These are phyloP conservation scores for Quercus berberidifolia DNA, from an alignment of 306 rosid genomes.

Conservation along the genomic window DNA sequence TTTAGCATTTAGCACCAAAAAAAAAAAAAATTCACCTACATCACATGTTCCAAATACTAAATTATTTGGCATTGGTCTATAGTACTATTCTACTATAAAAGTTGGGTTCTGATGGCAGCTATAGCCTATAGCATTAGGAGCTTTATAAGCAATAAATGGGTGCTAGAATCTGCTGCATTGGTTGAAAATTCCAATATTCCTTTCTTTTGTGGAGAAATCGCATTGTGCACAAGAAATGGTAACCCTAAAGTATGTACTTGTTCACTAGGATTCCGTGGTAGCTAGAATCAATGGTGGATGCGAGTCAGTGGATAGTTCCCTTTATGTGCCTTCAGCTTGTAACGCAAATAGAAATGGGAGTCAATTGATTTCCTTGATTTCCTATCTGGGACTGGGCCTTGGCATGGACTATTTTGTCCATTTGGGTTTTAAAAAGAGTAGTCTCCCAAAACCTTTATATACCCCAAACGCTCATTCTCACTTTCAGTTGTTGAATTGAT, in stretches of 20 bases:
- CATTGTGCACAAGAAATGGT: slow-evolving; percentile 48
- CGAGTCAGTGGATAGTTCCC: slow-evolving; percentile 50
- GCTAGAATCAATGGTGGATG: slow-evolving; percentile 32
- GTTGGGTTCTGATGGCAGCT: slow-evolving; percentile 56
- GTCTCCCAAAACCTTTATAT: slow-evolving; percentile 39
- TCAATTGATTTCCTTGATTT: slow-evolving; percentile 45
- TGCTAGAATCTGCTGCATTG: slow-evolving; percentile 58
- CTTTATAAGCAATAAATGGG: slow-evolving; percentile 40
- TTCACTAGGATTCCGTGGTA: slow-evolving; percentile 46
- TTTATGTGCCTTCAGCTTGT: slow-evolving; percentile 52
- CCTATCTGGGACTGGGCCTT: slow-evolving; percentile 52
- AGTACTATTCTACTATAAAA: not conserved
- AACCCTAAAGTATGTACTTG: slow-evolving; percentile 49
- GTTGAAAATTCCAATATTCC: slow-evolving; percentile 58
- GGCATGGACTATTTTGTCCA: slow-evolving; percentile 45
- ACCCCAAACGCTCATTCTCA: slow-evolving; percentile 39
- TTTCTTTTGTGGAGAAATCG: slow-evolving; percentile 56
- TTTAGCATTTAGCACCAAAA: no score
- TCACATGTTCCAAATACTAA: no score
- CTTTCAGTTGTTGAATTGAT: slow-evolving; percentile 25
- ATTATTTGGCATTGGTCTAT: no score
- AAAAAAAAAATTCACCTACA: no score
- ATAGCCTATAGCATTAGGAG: slow-evolving; percentile 47
- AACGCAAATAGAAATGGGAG: not conserved
- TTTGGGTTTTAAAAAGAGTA: not conserved